These are phyloP conservation scores for Colletotrichum salicis DNA, from an alignment of 2,329 filamentous ascomycete genomes.

Conservation along the genomic window DNA sequence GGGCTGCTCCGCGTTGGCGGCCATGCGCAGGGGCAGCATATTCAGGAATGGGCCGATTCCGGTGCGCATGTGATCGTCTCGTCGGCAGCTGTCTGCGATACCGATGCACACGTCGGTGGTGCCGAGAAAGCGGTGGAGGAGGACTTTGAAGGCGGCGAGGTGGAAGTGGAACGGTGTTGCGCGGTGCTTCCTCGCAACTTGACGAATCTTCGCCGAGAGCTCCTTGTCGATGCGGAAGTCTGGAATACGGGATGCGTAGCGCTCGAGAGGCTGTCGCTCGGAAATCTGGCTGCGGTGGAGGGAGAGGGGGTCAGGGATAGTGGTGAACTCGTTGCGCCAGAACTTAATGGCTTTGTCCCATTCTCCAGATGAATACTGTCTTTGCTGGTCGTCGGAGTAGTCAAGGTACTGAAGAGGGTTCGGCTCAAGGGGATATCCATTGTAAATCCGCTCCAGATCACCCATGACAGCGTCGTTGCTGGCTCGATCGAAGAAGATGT, in stretches of 20 bases:
- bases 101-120: slow-evolving; percentile 56
- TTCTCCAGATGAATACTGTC: slow-evolving; percentile 39
- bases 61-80: background rate
- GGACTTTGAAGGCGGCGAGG: slow-evolving; percentile 51
- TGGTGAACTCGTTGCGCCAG: slow-evolving; percentile 35
- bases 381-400: slow-evolving; percentile 47
- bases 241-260: slow-evolving; percentile 5
- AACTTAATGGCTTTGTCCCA: slow-evolving; percentile 38
- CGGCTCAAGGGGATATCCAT: slow-evolving; percentile 37
- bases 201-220: slow-evolving; percentile 27
- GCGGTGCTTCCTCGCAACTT: slow-evolving; percentile 16
- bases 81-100: slow-evolving; percentile 49
- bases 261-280: slow-evolving; percentile 6
- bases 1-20: slow-evolving; percentile 28
- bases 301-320: slow-evolving; percentile 33
- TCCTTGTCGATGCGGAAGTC: slow-evolving; percentile 18
- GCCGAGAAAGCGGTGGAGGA: slow-evolving; percentile 38
- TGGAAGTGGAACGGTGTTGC: slow-evolving; percentile 57
- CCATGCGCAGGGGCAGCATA: slow-evolving; percentile 54
- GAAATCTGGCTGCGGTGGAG: slow-evolving; percentile 25
- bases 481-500: slow-evolving; percentile 62
- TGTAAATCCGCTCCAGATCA: slow-evolving; percentile 57
- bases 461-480: slow-evolving; percentile 55
- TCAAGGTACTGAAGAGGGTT: slow-evolving; percentile 48
- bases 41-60: slow-evolving; percentile 52